A percentile compares a stretch with the other conserved stretches of the same genome.
Evolutionary conservation across 306 rosid species (phyloP).

Genomic region (Leucaena leucocephala): DNA sequence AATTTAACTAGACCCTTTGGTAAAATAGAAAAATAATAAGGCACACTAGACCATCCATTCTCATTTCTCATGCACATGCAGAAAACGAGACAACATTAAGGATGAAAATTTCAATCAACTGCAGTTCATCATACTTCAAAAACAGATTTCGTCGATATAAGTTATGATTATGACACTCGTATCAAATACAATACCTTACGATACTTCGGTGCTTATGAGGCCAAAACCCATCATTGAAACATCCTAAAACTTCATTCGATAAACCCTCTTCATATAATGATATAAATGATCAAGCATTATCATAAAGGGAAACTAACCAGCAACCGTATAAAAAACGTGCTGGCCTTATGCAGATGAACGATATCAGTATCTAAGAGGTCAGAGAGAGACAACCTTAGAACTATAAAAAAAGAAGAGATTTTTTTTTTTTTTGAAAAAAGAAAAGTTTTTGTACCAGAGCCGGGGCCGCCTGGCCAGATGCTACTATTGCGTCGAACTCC

Average conservation of each 20-base stretch:
- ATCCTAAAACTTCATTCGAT: neutral
- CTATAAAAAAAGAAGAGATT: neutral
- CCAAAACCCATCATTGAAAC: neutral
- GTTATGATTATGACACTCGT: neutral
- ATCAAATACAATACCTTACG: neutral
- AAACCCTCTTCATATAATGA: constrained; percentile 6
- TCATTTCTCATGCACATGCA: constrained; percentile 9
- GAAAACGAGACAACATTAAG: neutral
- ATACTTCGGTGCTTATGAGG: neutral
- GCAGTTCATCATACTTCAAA: neutral
- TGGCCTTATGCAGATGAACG: neutral
- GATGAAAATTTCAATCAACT: neutral
- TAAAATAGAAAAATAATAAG: neutral
- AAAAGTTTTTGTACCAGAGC: constrained; percentile 49
- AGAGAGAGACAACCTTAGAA: neutral
- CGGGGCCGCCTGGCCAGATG: constrained; percentile 59
- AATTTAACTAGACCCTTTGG: constrained; percentile 1
- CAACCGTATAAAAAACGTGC: neutral
- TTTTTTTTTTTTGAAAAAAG: no score
- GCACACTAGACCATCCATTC: neutral
- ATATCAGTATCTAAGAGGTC: neutral
- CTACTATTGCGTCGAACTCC: constrained; percentile 49
- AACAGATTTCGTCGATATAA: neutral
- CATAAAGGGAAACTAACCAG: neutral
- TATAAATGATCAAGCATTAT: neutral